Evolutionary conservation across 2,329 filamentous ascomycete species (phyloP), one percentile per base, ranked within the genome.

Genomic region (Madurella mycetomatis): DNA sequence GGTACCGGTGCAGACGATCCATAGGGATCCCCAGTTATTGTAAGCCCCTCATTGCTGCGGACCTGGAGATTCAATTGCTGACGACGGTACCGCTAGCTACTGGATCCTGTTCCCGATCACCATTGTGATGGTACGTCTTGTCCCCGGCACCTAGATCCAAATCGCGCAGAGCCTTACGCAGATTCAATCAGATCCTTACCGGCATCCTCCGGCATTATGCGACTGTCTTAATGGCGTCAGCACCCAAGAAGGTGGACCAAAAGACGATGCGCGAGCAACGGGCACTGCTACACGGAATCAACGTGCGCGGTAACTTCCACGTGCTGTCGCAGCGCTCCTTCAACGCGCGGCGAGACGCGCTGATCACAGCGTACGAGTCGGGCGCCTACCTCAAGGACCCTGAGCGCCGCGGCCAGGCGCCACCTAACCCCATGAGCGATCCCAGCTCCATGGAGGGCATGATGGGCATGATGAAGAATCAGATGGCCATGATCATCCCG

Each of bases 391-490:
- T 99, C 46, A 96, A 96, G 69, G 89, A 95, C 60, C 92, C 91
- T 1, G 89, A 94, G 51, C 83, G 79, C 66, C 86, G 88, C 68
- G 92, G 92, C 49, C 89, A 96, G 73, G 87, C 91, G 2, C 87
- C 91, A 17, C 84, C 90, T 39, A 99, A 97, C 73, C 94, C 94
- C 4, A 91, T 99, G 83, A 89, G 87, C 11, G 94, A 99, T 70
- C 95, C 95, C 18, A 87, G 87, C 46, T 90, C 90, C 55, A 99
- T 99, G 94, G 95, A 99, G 69, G 92, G 92, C 63, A 99, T 99
- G 94, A 99, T 99, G 94, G 92, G 94, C 63, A 96, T 96, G 90
- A 95, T 99, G 90, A 99, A 99, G 82, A 92, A 92, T 54, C 96
- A 99, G 70, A 96, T 99, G 88, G 92, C 94, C 61, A 99, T 97